A percentile compares a stretch with the other conserved stretches of the same genome.
Evolutionary conservation across 768 basidiomycete genomes (phyloP).

Genomic region (Boletales sp.): DNA sequence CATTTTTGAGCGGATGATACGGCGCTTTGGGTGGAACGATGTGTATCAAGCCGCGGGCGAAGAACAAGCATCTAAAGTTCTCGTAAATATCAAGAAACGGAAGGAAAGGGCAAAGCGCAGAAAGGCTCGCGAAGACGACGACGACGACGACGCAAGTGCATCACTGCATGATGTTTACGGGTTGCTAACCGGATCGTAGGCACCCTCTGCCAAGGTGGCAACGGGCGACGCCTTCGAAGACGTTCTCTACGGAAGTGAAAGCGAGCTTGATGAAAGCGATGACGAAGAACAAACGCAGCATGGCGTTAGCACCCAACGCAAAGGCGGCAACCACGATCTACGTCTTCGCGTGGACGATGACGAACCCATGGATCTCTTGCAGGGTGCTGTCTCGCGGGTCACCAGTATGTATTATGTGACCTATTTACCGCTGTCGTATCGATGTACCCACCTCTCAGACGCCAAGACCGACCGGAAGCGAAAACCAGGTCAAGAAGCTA

Average conservation of each 20-base stretch:
- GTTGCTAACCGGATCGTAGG: constrained; percentile 31
- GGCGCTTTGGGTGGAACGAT: constrained; percentile 85
- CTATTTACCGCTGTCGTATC: background rate
- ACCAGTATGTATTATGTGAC: constrained; percentile 50
- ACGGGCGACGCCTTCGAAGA: constrained; percentile 94
- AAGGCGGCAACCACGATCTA: constrained; percentile 42
- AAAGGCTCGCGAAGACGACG: constrained; percentile 59
- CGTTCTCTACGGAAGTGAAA: constrained; percentile 94
- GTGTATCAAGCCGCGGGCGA: constrained; percentile 71
- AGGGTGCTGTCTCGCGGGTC: constrained; percentile 68
- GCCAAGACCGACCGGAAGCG: constrained; percentile 49
- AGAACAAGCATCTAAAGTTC: constrained; percentile 82
- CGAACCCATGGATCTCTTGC: constrained; percentile 91
- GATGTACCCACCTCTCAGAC: constrained; percentile 30
- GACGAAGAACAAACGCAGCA: constrained; percentile 43
- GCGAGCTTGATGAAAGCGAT: constrained; percentile 75
- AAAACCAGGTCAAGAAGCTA: constrained; percentile 83
- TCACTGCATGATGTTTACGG: background rate
- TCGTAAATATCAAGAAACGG: constrained; percentile 92
- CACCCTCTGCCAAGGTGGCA: constrained; percentile 43
- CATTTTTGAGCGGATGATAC: constrained; percentile 93
- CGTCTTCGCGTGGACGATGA: constrained; percentile 85
- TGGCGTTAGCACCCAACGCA: constrained; percentile 34
- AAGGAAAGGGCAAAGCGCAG: constrained; percentile 92
- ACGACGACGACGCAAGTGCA: constrained; percentile 45